Conservation (phyloP, 768 basidiomycete genomes). For the Trametes meyenii region DNA sequence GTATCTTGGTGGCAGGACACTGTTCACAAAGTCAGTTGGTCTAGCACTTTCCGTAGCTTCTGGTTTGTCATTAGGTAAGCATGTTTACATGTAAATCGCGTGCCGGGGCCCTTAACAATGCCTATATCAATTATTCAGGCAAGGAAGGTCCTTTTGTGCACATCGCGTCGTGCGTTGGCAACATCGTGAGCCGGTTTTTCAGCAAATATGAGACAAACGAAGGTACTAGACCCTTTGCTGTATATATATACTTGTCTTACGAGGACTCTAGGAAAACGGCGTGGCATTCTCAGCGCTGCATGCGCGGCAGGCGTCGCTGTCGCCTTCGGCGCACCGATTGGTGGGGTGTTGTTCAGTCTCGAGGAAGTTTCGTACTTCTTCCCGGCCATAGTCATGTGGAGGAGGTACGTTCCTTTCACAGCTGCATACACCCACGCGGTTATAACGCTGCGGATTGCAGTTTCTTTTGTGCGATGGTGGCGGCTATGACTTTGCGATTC, state of each 20-base stretch:
- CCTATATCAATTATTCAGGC: conserved; percentile 36
- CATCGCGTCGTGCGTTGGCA: conserved; percentile 90
- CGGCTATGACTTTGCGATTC: conserved; percentile 89
- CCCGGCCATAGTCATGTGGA: conserved; percentile 96
- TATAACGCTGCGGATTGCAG: conserved; percentile 49
- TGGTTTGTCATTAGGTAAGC: conserved; percentile 78
- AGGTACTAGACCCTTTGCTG: conserved; percentile 43
- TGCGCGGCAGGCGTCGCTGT: conserved; percentile 98
- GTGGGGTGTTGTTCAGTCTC: conserved; percentile 87
- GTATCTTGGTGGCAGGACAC: conserved; percentile 87
- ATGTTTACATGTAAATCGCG: conserved; percentile 13
- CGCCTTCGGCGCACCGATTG: conserved; percentile 96
- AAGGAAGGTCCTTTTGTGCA: conserved; percentile 87
- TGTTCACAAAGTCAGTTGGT: conserved; percentile 90
- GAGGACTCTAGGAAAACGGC: conserved; percentile 68
- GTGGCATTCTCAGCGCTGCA: conserved; percentile 94
- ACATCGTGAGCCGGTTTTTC: conserved; percentile 86
- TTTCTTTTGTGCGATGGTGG: conserved; percentile 98
- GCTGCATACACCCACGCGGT: conserved; percentile 4
- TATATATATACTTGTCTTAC: background rate
- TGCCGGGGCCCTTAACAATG: background rate
- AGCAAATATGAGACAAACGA: conserved; percentile 95
- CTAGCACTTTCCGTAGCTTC: conserved; percentile 90
- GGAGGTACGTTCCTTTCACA: conserved; percentile 60
- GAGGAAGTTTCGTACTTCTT: conserved; percentile 98